These are phyloP conservation scores for Nicotiana undulata DNA, from an alignment of 257 asterid species.

Conservation along the genomic window DNA sequence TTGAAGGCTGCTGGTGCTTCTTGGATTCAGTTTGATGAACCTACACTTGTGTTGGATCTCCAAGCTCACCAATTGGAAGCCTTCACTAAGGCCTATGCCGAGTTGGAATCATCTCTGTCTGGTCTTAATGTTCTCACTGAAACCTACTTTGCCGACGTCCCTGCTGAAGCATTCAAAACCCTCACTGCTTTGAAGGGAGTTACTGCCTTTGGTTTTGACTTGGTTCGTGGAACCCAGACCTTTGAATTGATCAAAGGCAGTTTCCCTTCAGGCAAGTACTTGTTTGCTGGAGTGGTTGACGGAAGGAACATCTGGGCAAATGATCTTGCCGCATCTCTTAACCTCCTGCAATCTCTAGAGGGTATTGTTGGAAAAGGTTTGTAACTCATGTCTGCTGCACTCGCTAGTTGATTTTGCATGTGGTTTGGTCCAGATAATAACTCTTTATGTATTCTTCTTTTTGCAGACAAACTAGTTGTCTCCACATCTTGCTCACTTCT, in stretches of 20 bases:
- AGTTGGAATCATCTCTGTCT: constrained; percentile 56
- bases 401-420: neutral
- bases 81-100: constrained; percentile 77
- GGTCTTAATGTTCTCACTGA: constrained; percentile 66
- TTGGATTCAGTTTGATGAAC: constrained; percentile 93
- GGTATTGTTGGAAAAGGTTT: constrained; percentile 84
- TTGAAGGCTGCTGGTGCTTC: constrained; percentile 95
- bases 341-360: constrained; percentile 59
- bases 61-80: constrained; percentile 80
- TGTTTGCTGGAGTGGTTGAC: constrained; percentile 93
- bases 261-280: constrained; percentile 78
- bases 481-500: constrained; percentile 87
- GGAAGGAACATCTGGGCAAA: constrained; percentile 99
- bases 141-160: constrained; percentile 86
- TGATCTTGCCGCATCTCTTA: constrained; percentile 65
- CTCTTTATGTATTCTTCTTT: neutral
- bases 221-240: constrained; percentile 78
- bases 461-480: constrained; percentile 82
- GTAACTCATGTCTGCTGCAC: no score
- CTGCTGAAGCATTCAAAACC: constrained; percentile 65
- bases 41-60: constrained; percentile 81
- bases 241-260: constrained; percentile 72
- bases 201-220: constrained; percentile 77
- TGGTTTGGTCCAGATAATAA: neutral
- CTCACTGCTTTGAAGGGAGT: constrained; percentile 69